Conservation (phyloP, 352 stramenopile species). For the Globisporangium splendens region DNA sequence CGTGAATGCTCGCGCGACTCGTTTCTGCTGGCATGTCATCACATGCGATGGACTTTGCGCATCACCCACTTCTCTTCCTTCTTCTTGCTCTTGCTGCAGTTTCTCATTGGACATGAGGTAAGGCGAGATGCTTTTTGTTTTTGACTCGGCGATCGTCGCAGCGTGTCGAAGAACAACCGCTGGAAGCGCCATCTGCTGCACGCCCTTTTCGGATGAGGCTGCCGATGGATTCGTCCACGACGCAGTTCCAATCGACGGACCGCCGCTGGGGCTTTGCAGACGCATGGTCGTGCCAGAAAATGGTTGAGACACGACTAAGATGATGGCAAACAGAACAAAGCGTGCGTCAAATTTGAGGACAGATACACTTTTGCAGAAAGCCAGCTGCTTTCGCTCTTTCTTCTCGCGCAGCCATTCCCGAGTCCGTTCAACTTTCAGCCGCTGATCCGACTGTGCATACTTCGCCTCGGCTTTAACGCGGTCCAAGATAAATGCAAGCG, state of each 20-base stretch:
- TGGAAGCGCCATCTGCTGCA: neutral
- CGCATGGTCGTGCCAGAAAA: neutral
- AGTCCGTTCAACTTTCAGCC: constrained; percentile 28
- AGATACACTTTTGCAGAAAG: neutral
- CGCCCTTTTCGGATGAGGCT: neutral
- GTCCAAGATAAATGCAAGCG: constrained; percentile 44
- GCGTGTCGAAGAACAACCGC: constrained; percentile 1
- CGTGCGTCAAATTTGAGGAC: neutral
- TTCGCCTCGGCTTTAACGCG: constrained; percentile 44
- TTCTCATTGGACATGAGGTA: neutral
- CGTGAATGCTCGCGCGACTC: constrained; percentile 27
- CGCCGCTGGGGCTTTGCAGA: neutral
- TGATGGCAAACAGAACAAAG: neutral
- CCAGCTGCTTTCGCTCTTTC: constrained; percentile 13
- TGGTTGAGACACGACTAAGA: neutral
- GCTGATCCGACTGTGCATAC: constrained; percentile 37
- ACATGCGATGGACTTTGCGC: constrained; percentile 1
- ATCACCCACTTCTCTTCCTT: neutral
- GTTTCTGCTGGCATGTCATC: constrained; percentile 28
- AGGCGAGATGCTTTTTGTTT: constrained; percentile 9
- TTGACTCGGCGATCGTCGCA: neutral
- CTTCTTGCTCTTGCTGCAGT: constrained; percentile 2
- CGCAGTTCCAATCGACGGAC: constrained; percentile 5
- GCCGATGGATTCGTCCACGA: neutral
- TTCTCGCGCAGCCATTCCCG: constrained; percentile 23